Base-by-base conservation (phyloP, 2,329 filamentous ascomycete genomes). In the Harringtonia lauricola region DNA sequence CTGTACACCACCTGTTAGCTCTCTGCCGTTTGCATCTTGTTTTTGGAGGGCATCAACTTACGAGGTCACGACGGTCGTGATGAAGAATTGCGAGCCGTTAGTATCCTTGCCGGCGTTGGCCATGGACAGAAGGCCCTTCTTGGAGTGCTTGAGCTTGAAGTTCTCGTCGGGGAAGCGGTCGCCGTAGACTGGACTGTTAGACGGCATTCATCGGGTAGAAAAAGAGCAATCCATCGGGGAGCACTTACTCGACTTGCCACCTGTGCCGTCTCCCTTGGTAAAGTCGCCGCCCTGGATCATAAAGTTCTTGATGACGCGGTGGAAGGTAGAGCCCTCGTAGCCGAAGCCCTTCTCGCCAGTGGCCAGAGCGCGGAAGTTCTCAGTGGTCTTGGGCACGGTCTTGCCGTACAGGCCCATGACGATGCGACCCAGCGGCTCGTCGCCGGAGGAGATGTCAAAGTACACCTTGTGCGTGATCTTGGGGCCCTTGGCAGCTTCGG, bases 401-500 rank as follows among this genome's bases (percentile, higher is more conserved):
- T 86, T 87, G 66, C 86, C 86, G 61, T 92, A 94, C 41, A 94
- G 79, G 55, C 86, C 86, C 30, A 92, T 77, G 53, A 86, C 81
- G 54, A 94, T 73, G 49, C 83, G 79, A 49, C 86, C 86, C 35
- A 90, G 59, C 39, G 73, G 62, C 65, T 87, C 71, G 51, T 86
- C 86, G 57, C 82, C 86, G 58, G 87, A 80, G 57, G 73, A 67
- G 53, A 94, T 81, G 64, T 92, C 86, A 64, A 94, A 90, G 74
- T 79, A 92, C 66, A 92, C 87, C 79, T 94, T 95, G 74, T 86
- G 74, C 57, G 89, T 95, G 71, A 95, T 90, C 79, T 92, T 94
- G 51, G 87, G 90, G 38, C 92, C 90, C 71, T 90, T 87, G 53
- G 71, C 71, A 43, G 85, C 84, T 55, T 84, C 79, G 47, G 76